Evolutionary conservation across 441 rosid species (phyloP).

Genomic region (Sinapis alba): DNA sequence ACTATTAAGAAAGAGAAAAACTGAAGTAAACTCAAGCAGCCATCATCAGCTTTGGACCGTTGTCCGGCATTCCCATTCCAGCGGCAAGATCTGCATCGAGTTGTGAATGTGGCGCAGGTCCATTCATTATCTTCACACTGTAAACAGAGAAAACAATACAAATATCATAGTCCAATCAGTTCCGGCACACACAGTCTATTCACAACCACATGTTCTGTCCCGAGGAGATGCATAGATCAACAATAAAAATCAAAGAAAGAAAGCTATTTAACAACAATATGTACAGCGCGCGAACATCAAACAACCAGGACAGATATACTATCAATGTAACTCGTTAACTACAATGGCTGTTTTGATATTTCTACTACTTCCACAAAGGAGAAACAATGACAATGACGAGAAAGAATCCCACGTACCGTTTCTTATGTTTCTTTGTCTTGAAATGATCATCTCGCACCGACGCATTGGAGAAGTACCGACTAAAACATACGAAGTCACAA

Average conservation of each 20-base stretch:
- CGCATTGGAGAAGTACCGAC: constrained; percentile 76
- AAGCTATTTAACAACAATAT: no score
- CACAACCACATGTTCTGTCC: no score
- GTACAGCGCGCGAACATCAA: no score
- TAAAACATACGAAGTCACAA: constrained; percentile 29
- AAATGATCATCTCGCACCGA: constrained; percentile 81
- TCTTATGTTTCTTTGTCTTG: constrained; percentile 89
- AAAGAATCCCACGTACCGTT: constrained; percentile 51
- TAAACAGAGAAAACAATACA: constrained; percentile 36
- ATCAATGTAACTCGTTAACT: neutral
- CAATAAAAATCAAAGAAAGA: neutral
- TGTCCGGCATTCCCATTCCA: constrained; percentile 98
- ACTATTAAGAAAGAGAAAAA: neutral
- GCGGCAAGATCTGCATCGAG: constrained; percentile 93
- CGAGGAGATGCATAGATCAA: neutral
- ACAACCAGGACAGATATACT: neutral
- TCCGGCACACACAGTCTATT: neutral
- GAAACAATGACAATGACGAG: neutral
- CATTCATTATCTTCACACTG: constrained; percentile 79
- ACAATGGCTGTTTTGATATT: neutral
- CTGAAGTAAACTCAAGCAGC: constrained; percentile 48
- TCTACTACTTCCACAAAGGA: neutral
- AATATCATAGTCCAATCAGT: neutral
- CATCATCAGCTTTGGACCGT: constrained; percentile 90
- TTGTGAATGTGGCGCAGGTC: constrained; percentile 90